phyloP scores from a whole-genome alignment of 768 basidiomycete species.

The Rhodotorula kratochvilovae region DNA sequence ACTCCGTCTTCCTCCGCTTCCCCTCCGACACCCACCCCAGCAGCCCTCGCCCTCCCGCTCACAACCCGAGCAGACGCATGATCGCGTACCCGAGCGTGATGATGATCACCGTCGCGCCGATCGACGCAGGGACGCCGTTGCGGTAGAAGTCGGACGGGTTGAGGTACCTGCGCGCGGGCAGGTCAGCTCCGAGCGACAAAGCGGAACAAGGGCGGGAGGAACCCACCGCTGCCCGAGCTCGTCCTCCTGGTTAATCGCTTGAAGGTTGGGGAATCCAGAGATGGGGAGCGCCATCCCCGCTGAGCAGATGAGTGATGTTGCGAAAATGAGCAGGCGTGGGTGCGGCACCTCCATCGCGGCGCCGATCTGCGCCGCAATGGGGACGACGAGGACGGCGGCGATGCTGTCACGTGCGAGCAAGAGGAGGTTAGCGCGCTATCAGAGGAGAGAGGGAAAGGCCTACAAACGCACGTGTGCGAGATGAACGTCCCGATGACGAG shows the following conservation, averaged over 20 bases:
- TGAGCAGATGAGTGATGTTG: slow-evolving; percentile 82
- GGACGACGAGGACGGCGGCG: slow-evolving; percentile 91
- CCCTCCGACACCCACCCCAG: too few relatives aligned
- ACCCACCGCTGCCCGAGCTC: slow-evolving; percentile 81
- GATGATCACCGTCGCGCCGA: slow-evolving; percentile 20
- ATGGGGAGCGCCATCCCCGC: slow-evolving; percentile 98
- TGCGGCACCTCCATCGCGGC: slow-evolving; percentile 63
- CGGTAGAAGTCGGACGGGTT: slow-evolving; percentile 5
- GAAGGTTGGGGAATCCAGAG: slow-evolving; percentile 74
- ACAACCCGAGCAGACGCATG: slow-evolving; percentile 32
- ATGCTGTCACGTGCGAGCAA: slow-evolving; percentile 51
- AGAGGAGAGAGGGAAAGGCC: too few relatives aligned
- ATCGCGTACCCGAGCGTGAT: slow-evolving; percentile 31
- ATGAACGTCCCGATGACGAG: slow-evolving; percentile 86
- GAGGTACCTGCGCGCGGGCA: background rate
- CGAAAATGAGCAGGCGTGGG: slow-evolving; percentile 78
- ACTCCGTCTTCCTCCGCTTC: too few relatives aligned
- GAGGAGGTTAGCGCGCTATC: too few relatives aligned
- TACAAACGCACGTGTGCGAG: slow-evolving; percentile 54
- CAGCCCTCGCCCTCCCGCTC: too few relatives aligned
- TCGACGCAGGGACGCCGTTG: slow-evolving; percentile 28
- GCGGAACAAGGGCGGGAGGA: slow-evolving; percentile 53
- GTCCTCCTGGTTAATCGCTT: slow-evolving; percentile 77
- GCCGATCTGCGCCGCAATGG: slow-evolving; percentile 88
- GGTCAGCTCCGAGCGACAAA: too few relatives aligned